Base-by-base conservation (phyloP, 164 flowering plant genomes). In the Nymphaea colorata region DNA sequence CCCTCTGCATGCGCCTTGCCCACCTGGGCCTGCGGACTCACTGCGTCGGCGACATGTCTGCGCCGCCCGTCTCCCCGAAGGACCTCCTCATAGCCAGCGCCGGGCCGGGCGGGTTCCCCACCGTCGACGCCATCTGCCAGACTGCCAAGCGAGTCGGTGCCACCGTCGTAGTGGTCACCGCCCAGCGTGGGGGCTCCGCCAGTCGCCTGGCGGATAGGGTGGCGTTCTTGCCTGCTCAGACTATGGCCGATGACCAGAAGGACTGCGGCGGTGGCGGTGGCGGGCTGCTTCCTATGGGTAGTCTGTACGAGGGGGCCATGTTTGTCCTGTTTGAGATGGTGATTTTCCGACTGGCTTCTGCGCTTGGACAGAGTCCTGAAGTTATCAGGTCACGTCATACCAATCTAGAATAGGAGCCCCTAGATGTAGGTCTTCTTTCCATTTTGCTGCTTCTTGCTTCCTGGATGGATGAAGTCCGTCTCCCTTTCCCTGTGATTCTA, bases 321-420 rank as follows among this genome's bases (percentile, higher is more conserved):
- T 89, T 89, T 72, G 97, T 93, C 79, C 70, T 91, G 85, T 93
- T 89, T 69, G 97, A 93, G 84, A 88, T 93, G 91, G 89, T 88
- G 65, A 91, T 93, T 66, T 91, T 74, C 67, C 79, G 67, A 73
- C 61, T 93, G 77, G 88, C 84, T 2, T 77, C 78, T 70, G 67
- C 76, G 60, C 75, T 93, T 71, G 90, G 85, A 4, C 80, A 88
- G 78, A 75, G 76, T 67, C 89, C 91, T 6, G 85, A 83, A 18
- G 77, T 79, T 42, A 72, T 89, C 41, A 82, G 95, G 72, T 71
- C 87, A n/a, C 87, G 97, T 41, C 98, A 93, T 67, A 93, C 96
- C 69, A 93, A 91, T 78, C 82, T 93, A 4, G 98, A 93, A 70
- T 93, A 78, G 66, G 43, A 11, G 67, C 6, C 41, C 14, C 8